phyloP scores from a whole-genome alignment of 352 stramenopile genomes.

The Thalassiosira mediterranea region DNA sequence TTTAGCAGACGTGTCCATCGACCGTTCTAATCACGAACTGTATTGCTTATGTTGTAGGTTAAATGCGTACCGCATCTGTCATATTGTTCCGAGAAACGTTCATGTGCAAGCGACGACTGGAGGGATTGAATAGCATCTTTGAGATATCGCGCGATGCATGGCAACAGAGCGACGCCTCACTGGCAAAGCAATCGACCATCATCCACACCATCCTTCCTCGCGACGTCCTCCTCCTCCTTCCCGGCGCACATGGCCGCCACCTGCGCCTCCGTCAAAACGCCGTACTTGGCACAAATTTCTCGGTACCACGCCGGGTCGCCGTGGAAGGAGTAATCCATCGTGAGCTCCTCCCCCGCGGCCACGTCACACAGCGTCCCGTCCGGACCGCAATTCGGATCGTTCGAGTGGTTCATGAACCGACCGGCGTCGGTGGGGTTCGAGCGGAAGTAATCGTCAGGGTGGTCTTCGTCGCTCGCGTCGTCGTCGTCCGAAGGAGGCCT shows the following conservation, averaged over 20 bases:
- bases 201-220: too few relatives aligned
- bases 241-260: conserved; percentile 17
- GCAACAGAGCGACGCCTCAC: too few relatives aligned
- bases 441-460: conserved; percentile 30
- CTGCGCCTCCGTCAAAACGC: conserved; percentile 27
- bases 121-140: too few relatives aligned
- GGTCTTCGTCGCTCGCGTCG: not conserved
- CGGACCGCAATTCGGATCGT: conserved; percentile 33
- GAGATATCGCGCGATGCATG: too few relatives aligned
- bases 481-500: not conserved
- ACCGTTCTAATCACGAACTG: too few relatives aligned
- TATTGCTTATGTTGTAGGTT: too few relatives aligned
- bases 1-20: too few relatives aligned
- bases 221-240: too few relatives aligned
- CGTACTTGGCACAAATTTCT: conserved; percentile 32
- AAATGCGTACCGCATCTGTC: too few relatives aligned
- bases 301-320: conserved; percentile 37
- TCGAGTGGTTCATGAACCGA: conserved; percentile 41
- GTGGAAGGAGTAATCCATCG: conserved; percentile 80
- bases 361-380: conserved; percentile 64
- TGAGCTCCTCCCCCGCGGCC: conserved; percentile 73
- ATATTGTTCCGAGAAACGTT: too few relatives aligned
- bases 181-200: too few relatives aligned
- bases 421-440: conserved; percentile 41
- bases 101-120: too few relatives aligned